Evolutionary conservation across 805 yeast species (phyloP), one percentile per base, ranked within the genome.

Genomic region (Nakazawaea peltata): DNA sequence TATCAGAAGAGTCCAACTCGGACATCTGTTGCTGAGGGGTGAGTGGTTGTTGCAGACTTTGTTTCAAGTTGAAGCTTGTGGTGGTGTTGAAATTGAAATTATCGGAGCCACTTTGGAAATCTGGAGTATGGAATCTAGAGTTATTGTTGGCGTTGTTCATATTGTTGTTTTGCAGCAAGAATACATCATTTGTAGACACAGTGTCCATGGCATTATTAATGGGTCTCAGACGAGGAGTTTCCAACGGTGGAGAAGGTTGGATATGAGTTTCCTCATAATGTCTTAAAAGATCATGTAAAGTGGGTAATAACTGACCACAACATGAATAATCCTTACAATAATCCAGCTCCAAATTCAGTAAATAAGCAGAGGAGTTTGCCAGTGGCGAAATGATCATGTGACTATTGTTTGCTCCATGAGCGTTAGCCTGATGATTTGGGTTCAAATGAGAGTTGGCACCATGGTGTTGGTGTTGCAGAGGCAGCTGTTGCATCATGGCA

Each of bases 211-310:
- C 63, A 49, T 72, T 75, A 48, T 75, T 80, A 42, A 71, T 61
- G 3, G 66, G 68, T 41, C 70, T 59, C 41, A 71, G 68, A 46
- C 67, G 49, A 13, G 59, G 54, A 13, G 54, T 48, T 26, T 73
- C 58, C 19, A 51, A 38, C 9, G 54, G 73, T 3, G 73, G 74
- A 28, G 72, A 69, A 26, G 70, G 67, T 44, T 65, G 64, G 39
- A 92, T 88, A 59, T 92, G 98, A 31, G 92, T 86, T 58, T 92
- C 97, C 55, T 92, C 98, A 56, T 92, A 92, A 57, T 92, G 98
- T 48, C 92, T 76, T 43, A 92, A 67, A 42, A 92, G 66, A 55
- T 92, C 98, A 56, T 92, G 98, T 44, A 92, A 65, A 10, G 95
- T 88, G 22, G 97, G 97, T 42, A 92, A 69, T 28, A 81, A 65